Evolutionary conservation across 306 rosid species (phyloP).

Genomic region (Medicago lupulina): DNA sequence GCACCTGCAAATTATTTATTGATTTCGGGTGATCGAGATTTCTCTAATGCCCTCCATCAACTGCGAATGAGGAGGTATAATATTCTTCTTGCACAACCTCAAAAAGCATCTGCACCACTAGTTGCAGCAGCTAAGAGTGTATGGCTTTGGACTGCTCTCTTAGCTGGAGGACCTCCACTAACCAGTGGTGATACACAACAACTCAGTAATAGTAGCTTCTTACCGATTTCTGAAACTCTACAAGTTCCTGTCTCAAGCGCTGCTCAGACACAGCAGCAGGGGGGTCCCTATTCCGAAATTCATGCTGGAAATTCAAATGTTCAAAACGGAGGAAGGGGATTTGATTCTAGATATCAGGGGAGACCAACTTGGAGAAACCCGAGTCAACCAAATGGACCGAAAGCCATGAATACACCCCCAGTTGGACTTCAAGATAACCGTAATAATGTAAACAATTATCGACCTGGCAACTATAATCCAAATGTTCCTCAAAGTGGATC

Average conservation of each 20-base stretch:
- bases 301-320: constrained; percentile 59
- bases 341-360: constrained; percentile 62
- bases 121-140: constrained; percentile 92
- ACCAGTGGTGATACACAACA: constrained; percentile 67
- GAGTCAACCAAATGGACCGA: constrained; percentile 55
- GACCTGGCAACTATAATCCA: constrained; percentile 46
- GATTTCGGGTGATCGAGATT: constrained; percentile 93
- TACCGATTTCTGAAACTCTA: constrained; percentile 47
- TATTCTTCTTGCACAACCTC: constrained; percentile 93
- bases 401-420: constrained; percentile 54
- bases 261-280: constrained; percentile 47
- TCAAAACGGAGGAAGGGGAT: constrained; percentile 56
- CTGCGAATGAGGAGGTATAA: constrained; percentile 88
- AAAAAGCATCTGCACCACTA: constrained; percentile 81
- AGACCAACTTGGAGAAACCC: constrained; percentile 54
- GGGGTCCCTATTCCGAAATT: constrained; percentile 48
- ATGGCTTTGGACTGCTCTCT: constrained; percentile 93
- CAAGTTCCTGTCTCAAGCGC: constrained; percentile 51
- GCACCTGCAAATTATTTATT: constrained; percentile 89
- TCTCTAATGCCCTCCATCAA: constrained; percentile 97
- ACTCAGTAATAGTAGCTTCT: constrained; percentile 50
- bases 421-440: constrained; percentile 59
- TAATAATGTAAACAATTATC: constrained; percentile 46
- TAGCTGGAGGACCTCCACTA: constrained; percentile 79
- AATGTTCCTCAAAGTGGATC: constrained; percentile 53